These are phyloP conservation scores for Oryza nivara DNA, from an alignment of 176 grass and related monocot species.

Conservation along the genomic window DNA sequence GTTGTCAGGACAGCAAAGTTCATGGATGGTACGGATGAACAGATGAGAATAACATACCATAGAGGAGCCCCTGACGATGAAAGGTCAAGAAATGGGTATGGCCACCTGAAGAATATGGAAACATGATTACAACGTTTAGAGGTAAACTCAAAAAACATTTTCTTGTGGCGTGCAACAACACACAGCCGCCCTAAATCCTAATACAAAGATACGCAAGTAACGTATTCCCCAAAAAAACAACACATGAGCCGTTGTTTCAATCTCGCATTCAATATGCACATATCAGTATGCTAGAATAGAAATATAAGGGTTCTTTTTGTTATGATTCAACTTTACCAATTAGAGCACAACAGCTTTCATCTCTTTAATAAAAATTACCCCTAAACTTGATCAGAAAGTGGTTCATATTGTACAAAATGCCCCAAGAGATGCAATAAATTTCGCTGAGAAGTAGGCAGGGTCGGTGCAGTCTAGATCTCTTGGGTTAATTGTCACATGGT, in stretches of 20 bases:
- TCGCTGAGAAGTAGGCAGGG: neutral
- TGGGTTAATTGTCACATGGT: slow-evolving; percentile 9
- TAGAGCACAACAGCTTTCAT: neutral
- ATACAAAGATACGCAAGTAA: no score
- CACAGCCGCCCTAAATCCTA: neutral
- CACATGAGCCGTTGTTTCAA: neutral
- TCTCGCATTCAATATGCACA: slow-evolving; percentile 4
- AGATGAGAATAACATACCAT: slow-evolving; percentile 54
- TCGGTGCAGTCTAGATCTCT: neutral
- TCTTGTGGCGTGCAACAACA: neutral
- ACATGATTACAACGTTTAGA: neutral
- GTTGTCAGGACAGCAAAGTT: neutral
- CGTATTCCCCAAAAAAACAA: neutral
- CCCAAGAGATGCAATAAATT: neutral
- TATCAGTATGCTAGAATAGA: neutral
- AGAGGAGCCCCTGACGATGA: slow-evolving; percentile 62
- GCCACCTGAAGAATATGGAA: slow-evolving; percentile 74
- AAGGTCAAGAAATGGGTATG: slow-evolving; percentile 90
- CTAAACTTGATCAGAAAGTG: neutral
- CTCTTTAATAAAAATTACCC: neutral
- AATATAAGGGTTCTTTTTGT: neutral
- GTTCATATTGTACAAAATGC: neutral
- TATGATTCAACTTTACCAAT: neutral
- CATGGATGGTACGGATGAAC: neutral
- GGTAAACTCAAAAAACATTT: slow-evolving; percentile 6